These are phyloP conservation scores for Mucor racemosus DNA, from an alignment of 371 early-diverging fungal genomes.

Conservation along the genomic window DNA sequence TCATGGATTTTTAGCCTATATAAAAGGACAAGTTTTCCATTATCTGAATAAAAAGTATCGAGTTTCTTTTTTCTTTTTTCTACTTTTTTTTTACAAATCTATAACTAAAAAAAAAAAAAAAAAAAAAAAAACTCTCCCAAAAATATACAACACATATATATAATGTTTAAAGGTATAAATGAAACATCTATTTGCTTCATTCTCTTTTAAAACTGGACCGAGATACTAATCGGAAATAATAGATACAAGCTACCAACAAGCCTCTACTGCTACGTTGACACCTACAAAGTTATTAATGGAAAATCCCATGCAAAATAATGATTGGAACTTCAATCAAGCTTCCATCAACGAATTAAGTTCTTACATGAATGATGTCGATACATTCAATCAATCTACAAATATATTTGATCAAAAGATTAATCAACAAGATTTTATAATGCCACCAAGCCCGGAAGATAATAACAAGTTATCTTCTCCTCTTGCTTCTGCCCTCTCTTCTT, in stretches of 20 bases:
- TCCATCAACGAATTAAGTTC: conserved; percentile 5
- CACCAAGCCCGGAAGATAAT: conserved; percentile 6
- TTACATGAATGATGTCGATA: conserved; percentile 13
- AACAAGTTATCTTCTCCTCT: neutral
- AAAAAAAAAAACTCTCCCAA: conserved; percentile 8
- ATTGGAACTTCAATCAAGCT: conserved; percentile 20
- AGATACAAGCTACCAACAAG: neutral
- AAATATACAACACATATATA: neutral
- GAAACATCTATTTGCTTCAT: conserved; percentile 1
- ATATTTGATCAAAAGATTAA: conserved; percentile 5
- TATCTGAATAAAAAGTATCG: neutral
- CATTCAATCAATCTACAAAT: conserved; percentile 6
- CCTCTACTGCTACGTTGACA: conserved; percentile 18
- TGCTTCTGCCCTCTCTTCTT: neutral
- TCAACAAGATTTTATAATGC: neutral
- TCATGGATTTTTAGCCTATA: neutral
- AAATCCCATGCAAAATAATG: neutral
- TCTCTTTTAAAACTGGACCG: conserved; percentile 22
- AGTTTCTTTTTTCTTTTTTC: conserved; percentile 7
- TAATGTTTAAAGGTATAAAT: conserved; percentile 30
- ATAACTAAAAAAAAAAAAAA: neutral
- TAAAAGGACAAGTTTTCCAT: neutral
- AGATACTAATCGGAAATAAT: conserved; percentile 13
- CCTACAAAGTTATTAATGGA: conserved; percentile 23
- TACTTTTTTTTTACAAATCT: neutral